Percentiles rank a stretch among this genome's conserved stretches.
Conservation (phyloP, 768 basidiomycete species). For the Mrakia blollopis region DNA sequence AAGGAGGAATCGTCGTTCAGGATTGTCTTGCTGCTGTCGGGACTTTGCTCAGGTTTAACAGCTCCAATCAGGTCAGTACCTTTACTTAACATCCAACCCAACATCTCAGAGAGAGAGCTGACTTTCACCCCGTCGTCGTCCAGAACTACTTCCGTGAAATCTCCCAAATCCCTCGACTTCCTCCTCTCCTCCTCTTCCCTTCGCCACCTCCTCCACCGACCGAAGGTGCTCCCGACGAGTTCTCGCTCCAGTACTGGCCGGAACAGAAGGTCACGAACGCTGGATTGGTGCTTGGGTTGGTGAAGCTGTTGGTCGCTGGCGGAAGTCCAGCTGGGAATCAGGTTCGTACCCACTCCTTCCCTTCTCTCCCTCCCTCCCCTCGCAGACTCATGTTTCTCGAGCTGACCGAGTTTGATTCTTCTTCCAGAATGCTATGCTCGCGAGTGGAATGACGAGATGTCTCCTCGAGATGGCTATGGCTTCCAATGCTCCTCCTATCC, state of each 20-base stretch:
- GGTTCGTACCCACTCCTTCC: background rate
- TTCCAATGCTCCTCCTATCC: slow-evolving; percentile 80
- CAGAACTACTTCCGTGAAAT: slow-evolving; percentile 97
- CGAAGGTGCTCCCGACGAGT: slow-evolving; percentile 60
- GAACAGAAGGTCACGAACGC: slow-evolving; percentile 80
- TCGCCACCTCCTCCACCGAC: slow-evolving; percentile 53
- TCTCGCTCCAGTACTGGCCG: slow-evolving; percentile 95
- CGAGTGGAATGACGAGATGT: slow-evolving; percentile 58
- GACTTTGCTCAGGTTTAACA: slow-evolving; percentile 81
- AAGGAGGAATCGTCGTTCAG: slow-evolving; percentile 79
- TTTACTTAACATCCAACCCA: background rate
- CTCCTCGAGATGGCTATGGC: slow-evolving; percentile 82
- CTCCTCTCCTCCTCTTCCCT: slow-evolving; percentile 64
- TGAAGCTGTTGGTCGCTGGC: slow-evolving; percentile 69
- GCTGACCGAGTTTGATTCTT: background rate
- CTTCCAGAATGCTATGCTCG: slow-evolving; percentile 43
- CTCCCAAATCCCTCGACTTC: slow-evolving; percentile 58
- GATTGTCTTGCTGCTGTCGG: slow-evolving; percentile 83
- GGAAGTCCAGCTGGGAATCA: slow-evolving; percentile 11
- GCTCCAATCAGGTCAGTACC: slow-evolving; percentile 76
- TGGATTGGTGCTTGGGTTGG: slow-evolving; percentile 69
- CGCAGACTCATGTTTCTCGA: background rate
- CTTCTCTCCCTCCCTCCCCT: background rate
- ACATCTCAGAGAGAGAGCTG: slow-evolving; percentile 7
- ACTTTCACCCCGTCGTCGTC: background rate